These are phyloP conservation scores for Penicillium sp. DNA, from an alignment of 2,329 filamentous ascomycete genomes.

Conservation along the genomic window DNA sequence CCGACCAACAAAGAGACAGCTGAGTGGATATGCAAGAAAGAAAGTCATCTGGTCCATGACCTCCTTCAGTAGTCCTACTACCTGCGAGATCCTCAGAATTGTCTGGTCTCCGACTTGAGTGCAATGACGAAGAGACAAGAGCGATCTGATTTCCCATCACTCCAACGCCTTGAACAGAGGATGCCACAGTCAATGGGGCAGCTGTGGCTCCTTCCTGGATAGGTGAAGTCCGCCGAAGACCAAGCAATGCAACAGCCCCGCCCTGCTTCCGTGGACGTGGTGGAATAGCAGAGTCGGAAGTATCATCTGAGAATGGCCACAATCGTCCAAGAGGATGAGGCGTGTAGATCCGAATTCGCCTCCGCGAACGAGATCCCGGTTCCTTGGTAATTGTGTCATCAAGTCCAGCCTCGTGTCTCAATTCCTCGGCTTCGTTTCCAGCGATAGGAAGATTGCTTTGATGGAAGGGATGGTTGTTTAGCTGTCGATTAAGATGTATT, in stretches of 20 bases:
- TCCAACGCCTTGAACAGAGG: not conserved
- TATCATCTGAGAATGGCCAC: not conserved
- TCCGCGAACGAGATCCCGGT: not conserved
- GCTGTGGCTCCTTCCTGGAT: not conserved
- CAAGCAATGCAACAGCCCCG: not conserved
- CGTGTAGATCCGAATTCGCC: not conserved
- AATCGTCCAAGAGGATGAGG: not conserved
- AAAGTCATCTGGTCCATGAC: not conserved
- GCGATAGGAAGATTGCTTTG: conserved; percentile 26
- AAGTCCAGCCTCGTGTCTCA: not conserved
- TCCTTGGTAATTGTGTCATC: conserved; percentile 3
- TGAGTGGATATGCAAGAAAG: conserved; percentile 8
- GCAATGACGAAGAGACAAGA: not conserved
- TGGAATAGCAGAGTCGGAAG: not conserved
- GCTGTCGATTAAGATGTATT: conserved; percentile 26
- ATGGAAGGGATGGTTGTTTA: conserved; percentile 38
- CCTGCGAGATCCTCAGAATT: not conserved
- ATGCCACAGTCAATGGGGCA: not conserved
- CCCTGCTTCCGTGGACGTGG: not conserved
- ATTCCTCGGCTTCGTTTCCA: conserved; percentile 3
- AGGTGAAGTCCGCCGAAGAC: not conserved
- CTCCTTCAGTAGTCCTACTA: not conserved
- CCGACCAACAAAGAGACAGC: conserved; percentile 8
- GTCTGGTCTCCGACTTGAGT: not conserved
- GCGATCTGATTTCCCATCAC: not conserved